Conservation (phyloP, 208 protist species). For the Leishmania guyanensis region DNA sequence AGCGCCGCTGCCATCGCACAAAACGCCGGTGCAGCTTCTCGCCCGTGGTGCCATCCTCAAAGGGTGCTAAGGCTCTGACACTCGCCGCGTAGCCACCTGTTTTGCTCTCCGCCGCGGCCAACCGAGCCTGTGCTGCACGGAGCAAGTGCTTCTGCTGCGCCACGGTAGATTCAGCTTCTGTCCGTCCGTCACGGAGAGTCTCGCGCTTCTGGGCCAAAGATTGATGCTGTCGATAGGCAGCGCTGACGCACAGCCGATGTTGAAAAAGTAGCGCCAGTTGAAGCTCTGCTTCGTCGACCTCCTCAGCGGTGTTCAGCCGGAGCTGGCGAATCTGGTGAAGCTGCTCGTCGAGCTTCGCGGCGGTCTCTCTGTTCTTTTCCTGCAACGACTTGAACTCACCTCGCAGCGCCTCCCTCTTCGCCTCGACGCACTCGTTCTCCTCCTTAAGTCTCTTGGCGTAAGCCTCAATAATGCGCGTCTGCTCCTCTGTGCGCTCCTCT, state of each 20-base stretch:
- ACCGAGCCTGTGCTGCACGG: conserved; percentile 22
- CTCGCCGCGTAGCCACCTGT: conserved; percentile 33
- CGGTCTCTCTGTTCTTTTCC: conserved; percentile 47
- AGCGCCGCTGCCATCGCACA: conserved; percentile 63
- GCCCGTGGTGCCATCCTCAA: conserved; percentile 52
- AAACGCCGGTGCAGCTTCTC: conserved; percentile 81
- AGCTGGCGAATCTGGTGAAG: conserved; percentile 42
- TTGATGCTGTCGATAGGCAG: conserved; percentile 33
- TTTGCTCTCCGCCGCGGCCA: conserved; percentile 45
- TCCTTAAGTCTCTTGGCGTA: conserved; percentile 86
- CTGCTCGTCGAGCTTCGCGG: conserved; percentile 51
- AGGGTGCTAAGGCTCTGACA: conserved; percentile 49
- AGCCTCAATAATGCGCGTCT: conserved; percentile 63
- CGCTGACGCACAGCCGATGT: conserved; percentile 45
- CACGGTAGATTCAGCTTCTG: conserved; percentile 35
- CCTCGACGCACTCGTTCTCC: conserved; percentile 63
- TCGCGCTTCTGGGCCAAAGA: conserved; percentile 25
- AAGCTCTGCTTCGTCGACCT: conserved; percentile 70
- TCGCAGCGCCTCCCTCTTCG: conserved; percentile 62
- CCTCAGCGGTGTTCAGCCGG: conserved; percentile 49
- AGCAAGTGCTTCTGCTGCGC: conserved; percentile 39
- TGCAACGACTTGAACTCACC: conserved; percentile 66
- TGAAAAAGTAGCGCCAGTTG: conserved; percentile 72
- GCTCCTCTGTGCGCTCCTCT: conserved; percentile 87
- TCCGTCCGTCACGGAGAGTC: conserved; percentile 29